Evolutionary conservation across 176 grass and related monocot species (phyloP).

Genomic region (Oryza meridionalis): DNA sequence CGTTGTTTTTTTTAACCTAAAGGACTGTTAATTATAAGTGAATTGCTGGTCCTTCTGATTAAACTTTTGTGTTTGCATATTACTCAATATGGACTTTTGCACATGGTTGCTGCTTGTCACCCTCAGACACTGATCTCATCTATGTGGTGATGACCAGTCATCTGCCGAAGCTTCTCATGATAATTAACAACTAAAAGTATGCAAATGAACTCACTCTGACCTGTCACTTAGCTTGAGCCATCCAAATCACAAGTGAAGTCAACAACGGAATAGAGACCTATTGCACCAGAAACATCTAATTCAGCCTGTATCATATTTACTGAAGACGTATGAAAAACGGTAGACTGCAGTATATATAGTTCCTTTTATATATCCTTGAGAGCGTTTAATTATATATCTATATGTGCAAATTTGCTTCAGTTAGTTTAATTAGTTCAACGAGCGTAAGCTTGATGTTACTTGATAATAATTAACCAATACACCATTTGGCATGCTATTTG

Average conservation of each 20-base stretch:
- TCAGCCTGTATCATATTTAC: not conserved
- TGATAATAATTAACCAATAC: not conserved
- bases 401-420: not conserved
- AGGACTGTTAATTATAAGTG: no score
- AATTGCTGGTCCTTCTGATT: no score
- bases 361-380: not conserved
- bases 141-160: not conserved
- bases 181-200: not conserved
- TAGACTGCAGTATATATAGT: not conserved
- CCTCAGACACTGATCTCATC: not conserved
- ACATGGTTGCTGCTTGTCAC: slow-evolving; percentile 3
- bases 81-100: not conserved
- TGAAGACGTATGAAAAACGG: not conserved
- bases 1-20: no score
- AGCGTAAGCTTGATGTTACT: not conserved
- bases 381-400: no score
- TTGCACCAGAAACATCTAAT: not conserved
- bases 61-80: no score
- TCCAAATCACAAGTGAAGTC: slow-evolving; percentile 20
- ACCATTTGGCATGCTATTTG: not conserved
- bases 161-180: slow-evolving; percentile 15
- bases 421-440: not conserved
- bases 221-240: not conserved
- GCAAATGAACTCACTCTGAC: not conserved
- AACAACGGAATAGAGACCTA: not conserved